Conservation (phyloP, 1,284 basidiomycete genomes). For the Trametes versicolor region DNA sequence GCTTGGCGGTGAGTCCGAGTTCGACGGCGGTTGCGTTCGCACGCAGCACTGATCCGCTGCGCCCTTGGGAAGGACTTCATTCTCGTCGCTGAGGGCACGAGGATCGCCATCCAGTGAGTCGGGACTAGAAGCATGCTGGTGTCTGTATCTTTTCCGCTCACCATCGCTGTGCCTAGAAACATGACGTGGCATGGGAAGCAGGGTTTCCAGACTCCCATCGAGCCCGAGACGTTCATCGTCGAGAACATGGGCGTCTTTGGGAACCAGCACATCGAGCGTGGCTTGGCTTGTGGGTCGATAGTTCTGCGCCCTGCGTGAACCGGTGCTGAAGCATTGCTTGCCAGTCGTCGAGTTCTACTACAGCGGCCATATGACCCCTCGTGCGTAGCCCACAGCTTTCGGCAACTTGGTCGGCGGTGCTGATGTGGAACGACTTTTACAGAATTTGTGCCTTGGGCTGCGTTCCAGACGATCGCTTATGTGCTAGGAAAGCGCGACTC, state of each 20-base stretch:
- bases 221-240: constrained; percentile 47
- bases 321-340: neutral
- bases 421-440: constrained; percentile 5
- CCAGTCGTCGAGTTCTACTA: constrained; percentile 64
- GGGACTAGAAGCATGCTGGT: neutral
- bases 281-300: constrained; percentile 44
- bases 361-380: constrained; percentile 69
- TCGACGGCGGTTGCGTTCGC: neutral
- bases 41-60: neutral
- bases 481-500: constrained; percentile 61
- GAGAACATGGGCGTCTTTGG: constrained; percentile 50
- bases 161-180: constrained; percentile 37
- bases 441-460: constrained; percentile 70
- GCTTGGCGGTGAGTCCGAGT: constrained; percentile 35
- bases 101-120: constrained; percentile 66
- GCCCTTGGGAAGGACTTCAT: constrained; percentile 56
- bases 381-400: constrained; percentile 46
- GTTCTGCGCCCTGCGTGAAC: neutral
- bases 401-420: neutral
- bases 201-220: constrained; percentile 52
- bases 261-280: constrained; percentile 48
- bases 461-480: constrained; percentile 59
- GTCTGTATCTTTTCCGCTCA: neutral
- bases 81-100: constrained; percentile 63
- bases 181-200: constrained; percentile 53